Evolutionary conservation across 805 yeast genomes (phyloP), one percentile per base, ranked within the genome.

Genomic region (Candida qinlingensis): DNA sequence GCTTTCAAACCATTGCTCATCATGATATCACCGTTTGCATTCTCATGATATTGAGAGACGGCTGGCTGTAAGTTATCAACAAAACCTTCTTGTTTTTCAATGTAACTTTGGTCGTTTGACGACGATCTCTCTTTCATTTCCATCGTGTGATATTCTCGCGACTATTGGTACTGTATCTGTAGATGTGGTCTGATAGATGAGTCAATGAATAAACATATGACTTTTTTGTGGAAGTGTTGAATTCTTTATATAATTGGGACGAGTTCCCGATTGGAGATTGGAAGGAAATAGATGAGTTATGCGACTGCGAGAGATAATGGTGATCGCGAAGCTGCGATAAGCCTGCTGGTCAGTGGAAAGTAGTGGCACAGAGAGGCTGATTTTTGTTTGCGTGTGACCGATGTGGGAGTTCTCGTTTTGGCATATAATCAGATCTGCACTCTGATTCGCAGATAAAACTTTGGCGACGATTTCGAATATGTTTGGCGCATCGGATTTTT

Each of bases 1-100:
- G 77, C 69, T 50, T 74, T 73, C 38, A 76, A 60, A 10, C 73
- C 67, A 8, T 67, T 59, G 10, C 58, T 52, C 12, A 68, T 61
- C 34, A 68, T 62, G 12, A 62, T 45, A 27, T 61, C 64, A 27
- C 64, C 65, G 0, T 51, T 39, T 3, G 53, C 57, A 39, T 57
- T 59, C 37, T 46, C 41, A 40, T 53, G 57, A 41, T 59, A 60
- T 35, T 46, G 48, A 13, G 46, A 39, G 8, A 29, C 19, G 6
- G 34, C 40, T 34, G 44, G 45, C 8, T 19, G 37, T 25, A 42
- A 28, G 11, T 40, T 9, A 13, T 40, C 44, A 19, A 45, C 29
- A 13, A 13, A 34, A 8, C 41, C 44, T 35, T 41, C 44, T 33
- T 40, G 30, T 30, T 29, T 28, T 8, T 43, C 38, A 5, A 35